A percentile compares a stretch with the other conserved stretches of the same genome.
Evolutionary conservation across 2,329 filamentous ascomycete genomes (phyloP).

Genomic region (Pestalotiopsis sp.): DNA sequence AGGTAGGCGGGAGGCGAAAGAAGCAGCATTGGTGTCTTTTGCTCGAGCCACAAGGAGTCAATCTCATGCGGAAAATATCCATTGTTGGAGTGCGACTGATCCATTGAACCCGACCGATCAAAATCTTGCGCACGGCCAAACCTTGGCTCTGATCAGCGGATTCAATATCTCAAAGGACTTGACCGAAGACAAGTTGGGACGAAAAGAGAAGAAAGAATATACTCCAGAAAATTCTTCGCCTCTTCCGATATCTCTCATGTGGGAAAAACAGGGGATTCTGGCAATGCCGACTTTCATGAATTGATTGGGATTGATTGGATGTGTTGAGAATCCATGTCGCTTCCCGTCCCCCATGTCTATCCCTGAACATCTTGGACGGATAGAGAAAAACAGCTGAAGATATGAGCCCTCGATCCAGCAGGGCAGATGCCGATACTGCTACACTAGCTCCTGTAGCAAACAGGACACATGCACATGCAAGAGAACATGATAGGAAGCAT

Average conservation of each 20-base stretch:
- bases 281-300: not conserved
- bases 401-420: not conserved
- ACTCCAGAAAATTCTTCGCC: not conserved
- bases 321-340: not conserved
- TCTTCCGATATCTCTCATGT: not conserved
- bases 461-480: not conserved
- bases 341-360: not conserved
- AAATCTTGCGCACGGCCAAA: not conserved
- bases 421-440: not conserved
- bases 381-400: not conserved
- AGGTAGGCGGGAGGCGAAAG: not conserved
- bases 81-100: not conserved
- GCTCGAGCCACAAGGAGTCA: not conserved
- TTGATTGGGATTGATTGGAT: not conserved
- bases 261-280: not conserved
- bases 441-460: not conserved
- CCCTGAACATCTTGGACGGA: not conserved
- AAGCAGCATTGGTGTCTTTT: not conserved
- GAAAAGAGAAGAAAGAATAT: not conserved
- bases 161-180: not conserved
- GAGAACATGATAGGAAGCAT: not conserved
- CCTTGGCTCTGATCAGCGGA: not conserved
- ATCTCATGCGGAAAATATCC: not conserved
- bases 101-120: not conserved
- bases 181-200: not conserved